phyloP scores from a whole-genome alignment of 2,329 filamentous ascomycete genomes.

The Berkeleyomyces basicola region DNA sequence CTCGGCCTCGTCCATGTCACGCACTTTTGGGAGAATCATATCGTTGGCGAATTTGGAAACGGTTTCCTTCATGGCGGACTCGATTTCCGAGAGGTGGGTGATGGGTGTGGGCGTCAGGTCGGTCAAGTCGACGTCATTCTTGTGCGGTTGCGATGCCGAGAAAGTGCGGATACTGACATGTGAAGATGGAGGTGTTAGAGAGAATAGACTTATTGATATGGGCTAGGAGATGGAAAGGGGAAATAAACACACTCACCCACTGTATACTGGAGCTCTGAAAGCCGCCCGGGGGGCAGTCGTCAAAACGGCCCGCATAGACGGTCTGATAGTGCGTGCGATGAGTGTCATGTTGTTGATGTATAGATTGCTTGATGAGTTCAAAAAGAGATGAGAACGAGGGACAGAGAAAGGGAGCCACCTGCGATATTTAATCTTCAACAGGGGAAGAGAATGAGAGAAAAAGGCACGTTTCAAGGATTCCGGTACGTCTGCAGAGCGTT shows the following conservation, averaged over 20 bases:
- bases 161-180: constrained; percentile 32
- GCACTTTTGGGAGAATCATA: constrained; percentile 73
- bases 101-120: constrained; percentile 82
- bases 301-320: not conserved
- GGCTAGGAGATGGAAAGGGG: not conserved
- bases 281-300: not conserved
- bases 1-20: constrained; percentile 96
- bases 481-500: not conserved
- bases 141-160: constrained; percentile 42
- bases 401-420: not conserved
- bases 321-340: constrained; percentile 12
- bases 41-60: constrained; percentile 86
- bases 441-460: not conserved
- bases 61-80: constrained; percentile 73
- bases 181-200: constrained; percentile 6
- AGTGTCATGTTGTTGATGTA: constrained; percentile 9
- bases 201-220: not conserved
- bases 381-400: not conserved
- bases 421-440: not conserved
- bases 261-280: not conserved
- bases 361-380: not conserved
- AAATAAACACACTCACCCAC: not conserved
- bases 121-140: constrained; percentile 43
- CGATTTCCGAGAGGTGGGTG: constrained; percentile 78
- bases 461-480: not conserved